A percentile compares a stretch with the other conserved stretches of the same genome.
These are phyloP conservation scores for Exutisphaerella laricina DNA, from an alignment of 2,329 filamentous ascomycete species.

Conservation along the genomic window DNA sequence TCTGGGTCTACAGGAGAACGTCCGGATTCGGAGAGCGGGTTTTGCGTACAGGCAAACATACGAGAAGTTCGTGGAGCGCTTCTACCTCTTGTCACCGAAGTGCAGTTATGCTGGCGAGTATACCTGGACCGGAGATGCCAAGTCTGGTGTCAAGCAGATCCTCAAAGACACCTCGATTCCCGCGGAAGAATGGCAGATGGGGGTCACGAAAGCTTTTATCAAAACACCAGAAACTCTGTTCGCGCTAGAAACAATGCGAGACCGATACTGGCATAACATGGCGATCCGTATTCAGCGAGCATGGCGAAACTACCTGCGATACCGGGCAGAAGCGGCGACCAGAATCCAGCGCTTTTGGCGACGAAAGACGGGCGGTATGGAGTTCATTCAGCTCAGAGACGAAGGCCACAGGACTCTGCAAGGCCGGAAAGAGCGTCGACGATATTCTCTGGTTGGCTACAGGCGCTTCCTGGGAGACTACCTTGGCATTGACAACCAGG, in stretches of 20 bases:
- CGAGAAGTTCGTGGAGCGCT: conserved; percentile 96
- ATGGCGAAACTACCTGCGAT: conserved; percentile 93
- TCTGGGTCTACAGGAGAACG: conserved; percentile 97
- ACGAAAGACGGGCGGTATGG: conserved; percentile 82
- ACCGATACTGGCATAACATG: conserved; percentile 99
- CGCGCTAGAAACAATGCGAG: conserved; percentile 93
- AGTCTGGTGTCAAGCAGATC: conserved; percentile 85
- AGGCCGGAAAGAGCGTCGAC: conserved; percentile 81
- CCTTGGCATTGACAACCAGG: conserved; percentile 74
- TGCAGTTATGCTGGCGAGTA: conserved; percentile 97
- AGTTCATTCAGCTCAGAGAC: conserved; percentile 82
- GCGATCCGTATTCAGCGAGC: conserved; percentile 94
- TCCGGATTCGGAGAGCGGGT: conserved; percentile 89
- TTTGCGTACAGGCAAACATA: conserved; percentile 97
- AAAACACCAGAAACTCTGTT: conserved; percentile 97
- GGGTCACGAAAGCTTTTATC: conserved; percentile 94
- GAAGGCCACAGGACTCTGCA: conserved; percentile 76
- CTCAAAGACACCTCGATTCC: conserved; percentile 95
- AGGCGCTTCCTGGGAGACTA: conserved; percentile 94
- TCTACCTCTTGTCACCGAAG: conserved; percentile 89
- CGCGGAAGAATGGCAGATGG: conserved; percentile 92
- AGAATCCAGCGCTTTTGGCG: conserved; percentile 95
- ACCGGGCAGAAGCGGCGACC: conserved; percentile 85
- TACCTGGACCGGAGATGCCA: conserved; percentile 84
- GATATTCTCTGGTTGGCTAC: conserved; percentile 86